Evolutionary conservation across 257 asterid genomes (phyloP).

Genomic region (Plectranthus barbatus): DNA sequence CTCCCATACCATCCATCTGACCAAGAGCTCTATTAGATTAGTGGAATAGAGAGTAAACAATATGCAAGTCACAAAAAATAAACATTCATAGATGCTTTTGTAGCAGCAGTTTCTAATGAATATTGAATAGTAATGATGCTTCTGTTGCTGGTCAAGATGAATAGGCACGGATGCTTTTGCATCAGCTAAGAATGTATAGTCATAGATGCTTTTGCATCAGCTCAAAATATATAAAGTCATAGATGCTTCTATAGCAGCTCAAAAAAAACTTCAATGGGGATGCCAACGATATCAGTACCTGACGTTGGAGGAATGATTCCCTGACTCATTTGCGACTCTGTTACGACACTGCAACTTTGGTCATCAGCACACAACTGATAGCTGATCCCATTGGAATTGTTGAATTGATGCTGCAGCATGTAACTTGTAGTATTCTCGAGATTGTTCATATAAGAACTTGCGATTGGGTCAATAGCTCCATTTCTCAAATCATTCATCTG

Average conservation of each 20-base stretch:
- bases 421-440: constrained; percentile 15
- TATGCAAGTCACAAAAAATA: not conserved
- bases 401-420: constrained; percentile 33
- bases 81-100: not conserved
- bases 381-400: constrained; percentile 24
- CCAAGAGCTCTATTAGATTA: constrained; percentile 59
- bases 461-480: constrained; percentile 15
- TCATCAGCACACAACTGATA: constrained; percentile 42
- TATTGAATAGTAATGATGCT: not conserved
- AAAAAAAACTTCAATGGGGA: constrained; percentile 19
- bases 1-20: constrained; percentile 77
- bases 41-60: constrained; percentile 23
- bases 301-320: constrained; percentile 33
- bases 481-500: constrained; percentile 16
- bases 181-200: not conserved
- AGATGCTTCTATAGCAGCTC: constrained; percentile 24
- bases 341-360: constrained; percentile 31
- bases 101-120: not conserved
- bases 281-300: constrained; percentile 56
- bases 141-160: not conserved
- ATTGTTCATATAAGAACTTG: constrained; percentile 17
- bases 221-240: constrained; percentile 7
- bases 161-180: constrained; percentile 8
- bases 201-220: not conserved
- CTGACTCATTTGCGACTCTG: constrained; percentile 31